phyloP scores from a whole-genome alignment of 1,284 basidiomycete genomes.

The Sphaerobolus stellatus region DNA sequence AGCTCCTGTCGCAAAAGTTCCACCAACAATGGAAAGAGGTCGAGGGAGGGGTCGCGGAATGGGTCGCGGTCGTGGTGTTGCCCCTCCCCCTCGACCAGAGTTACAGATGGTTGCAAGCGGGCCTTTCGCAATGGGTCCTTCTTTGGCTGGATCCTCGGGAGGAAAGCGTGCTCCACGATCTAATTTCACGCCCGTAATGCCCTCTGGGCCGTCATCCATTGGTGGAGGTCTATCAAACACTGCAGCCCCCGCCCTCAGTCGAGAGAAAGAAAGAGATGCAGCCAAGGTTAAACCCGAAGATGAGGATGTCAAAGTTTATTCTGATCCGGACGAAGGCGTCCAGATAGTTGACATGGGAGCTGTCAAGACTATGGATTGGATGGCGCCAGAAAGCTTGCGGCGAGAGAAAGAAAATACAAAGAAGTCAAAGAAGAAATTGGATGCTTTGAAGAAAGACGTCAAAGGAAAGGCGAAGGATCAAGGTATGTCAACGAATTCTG shows the following conservation, averaged over 20 bases:
- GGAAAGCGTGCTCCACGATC: conserved; percentile 52
- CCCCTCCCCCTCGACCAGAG: conserved; percentile 44
- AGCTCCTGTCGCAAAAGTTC: conserved; percentile 31
- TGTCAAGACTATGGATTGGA: conserved; percentile 80
- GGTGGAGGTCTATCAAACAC: conserved; percentile 49
- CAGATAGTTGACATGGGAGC: conserved; percentile 87
- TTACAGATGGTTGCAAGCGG: conserved; percentile 80
- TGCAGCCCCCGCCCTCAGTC: conserved; percentile 43
- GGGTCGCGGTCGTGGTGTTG: conserved; percentile 44
- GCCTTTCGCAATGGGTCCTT: conserved; percentile 81
- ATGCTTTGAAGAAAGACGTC: conserved; percentile 45
- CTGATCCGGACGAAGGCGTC: conserved; percentile 86
- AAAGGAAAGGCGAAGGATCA: conserved; percentile 27
- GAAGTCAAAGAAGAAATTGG: conserved; percentile 36
- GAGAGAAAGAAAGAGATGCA: conserved; percentile 36
- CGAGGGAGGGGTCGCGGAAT: conserved; percentile 42
- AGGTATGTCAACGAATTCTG: conserved; percentile 39
- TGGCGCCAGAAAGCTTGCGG: conserved; percentile 79
- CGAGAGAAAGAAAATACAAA: conserved; percentile 50
- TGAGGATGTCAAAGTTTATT: conserved; percentile 66
- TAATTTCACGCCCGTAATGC: conserved; percentile 48
- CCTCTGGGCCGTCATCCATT: conserved; percentile 39
- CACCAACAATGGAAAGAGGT: conserved; percentile 26
- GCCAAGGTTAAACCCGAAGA: conserved; percentile 19
- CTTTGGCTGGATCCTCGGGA: conserved; percentile 59